Percentiles rank a stretch among this genome's conserved stretches.
Evolutionary conservation across 2,329 filamentous ascomycete genomes (phyloP).

Genomic region (Penicillium sp.): DNA sequence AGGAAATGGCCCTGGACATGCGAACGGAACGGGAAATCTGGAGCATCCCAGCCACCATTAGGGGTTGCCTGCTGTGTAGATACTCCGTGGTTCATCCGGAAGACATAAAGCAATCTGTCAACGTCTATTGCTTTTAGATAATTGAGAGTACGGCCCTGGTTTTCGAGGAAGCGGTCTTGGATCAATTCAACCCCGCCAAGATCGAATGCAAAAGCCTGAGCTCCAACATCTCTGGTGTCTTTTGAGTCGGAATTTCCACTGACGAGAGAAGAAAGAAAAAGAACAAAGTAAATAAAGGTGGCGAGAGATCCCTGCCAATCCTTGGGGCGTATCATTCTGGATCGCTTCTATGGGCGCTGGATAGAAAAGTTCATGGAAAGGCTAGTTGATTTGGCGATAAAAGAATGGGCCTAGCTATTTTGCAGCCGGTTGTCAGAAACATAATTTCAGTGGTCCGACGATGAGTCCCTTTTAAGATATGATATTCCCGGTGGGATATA

Average conservation of each 20-base stretch:
- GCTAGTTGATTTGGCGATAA: not conserved
- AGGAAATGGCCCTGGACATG: constrained; percentile 55
- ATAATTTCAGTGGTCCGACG: too few relatives aligned
- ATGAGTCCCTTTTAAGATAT: too few relatives aligned
- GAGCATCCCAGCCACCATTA: constrained; percentile 56
- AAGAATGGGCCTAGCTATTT: too few relatives aligned
- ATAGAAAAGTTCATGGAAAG: not conserved
- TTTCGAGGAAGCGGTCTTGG: constrained; percentile 40
- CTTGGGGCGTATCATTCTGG: not conserved
- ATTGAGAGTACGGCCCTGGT: constrained; percentile 49
- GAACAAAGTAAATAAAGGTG: not conserved
- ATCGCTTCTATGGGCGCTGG: too few relatives aligned
- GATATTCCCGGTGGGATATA: too few relatives aligned
- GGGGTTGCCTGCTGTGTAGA: constrained; percentile 48
- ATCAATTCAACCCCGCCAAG: constrained; percentile 2
- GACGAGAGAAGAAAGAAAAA: not conserved
- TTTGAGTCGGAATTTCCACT: not conserved
- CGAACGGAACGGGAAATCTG: constrained; percentile 54
- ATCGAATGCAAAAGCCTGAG: constrained; percentile 1
- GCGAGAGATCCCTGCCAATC: not conserved
- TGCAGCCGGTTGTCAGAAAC: too few relatives aligned
- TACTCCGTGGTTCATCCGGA: constrained; percentile 49
- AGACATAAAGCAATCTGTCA: constrained; percentile 27
- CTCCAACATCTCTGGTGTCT: not conserved
- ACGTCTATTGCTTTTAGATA: constrained; percentile 37